Percentiles rank a stretch among this genome's conserved stretches.
These are phyloP conservation scores for Leccinum pellstonianum DNA, from an alignment of 768 basidiomycete species.

Conservation along the genomic window DNA sequence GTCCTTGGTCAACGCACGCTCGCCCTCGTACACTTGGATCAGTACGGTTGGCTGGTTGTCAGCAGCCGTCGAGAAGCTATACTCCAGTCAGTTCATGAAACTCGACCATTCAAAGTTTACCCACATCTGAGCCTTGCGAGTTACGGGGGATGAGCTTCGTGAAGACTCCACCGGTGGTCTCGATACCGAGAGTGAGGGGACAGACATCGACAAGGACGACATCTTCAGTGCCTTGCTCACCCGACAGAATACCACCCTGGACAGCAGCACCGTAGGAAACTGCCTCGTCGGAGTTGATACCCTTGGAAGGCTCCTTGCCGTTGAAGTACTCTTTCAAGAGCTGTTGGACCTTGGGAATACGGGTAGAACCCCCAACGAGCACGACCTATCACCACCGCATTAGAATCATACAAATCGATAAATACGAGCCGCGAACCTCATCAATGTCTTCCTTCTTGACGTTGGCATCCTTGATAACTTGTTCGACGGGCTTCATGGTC, in stretches of 20 bases:
- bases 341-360: constrained; percentile 99
- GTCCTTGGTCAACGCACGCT: constrained; percentile 96
- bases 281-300: constrained; percentile 99
- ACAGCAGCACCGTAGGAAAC: constrained; percentile 99
- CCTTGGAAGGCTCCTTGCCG: constrained; percentile 96
- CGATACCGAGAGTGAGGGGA: constrained; percentile 97
- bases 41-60: constrained; percentile 94
- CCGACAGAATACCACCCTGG: constrained; percentile 97
- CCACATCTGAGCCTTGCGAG: constrained; percentile 91
- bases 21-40: constrained; percentile 97
- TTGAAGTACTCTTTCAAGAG: constrained; percentile 97
- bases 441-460: constrained; percentile 98
- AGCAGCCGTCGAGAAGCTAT: constrained; percentile 74
- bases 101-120: constrained; percentile 17
- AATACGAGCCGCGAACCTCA: constrained; percentile 52
- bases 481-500: constrained; percentile 99
- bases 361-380: constrained; percentile 95
- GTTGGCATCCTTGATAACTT: constrained; percentile 96
- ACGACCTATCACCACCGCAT: constrained; percentile 50
- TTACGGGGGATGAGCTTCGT: constrained; percentile 97
- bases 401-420: background rate
- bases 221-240: constrained; percentile 86
- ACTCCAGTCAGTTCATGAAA: background rate
- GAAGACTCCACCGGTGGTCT: constrained; percentile 98
- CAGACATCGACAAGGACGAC: constrained; percentile 95